Evolutionary conservation across 2,329 filamentous ascomycete genomes (phyloP), one percentile per base, ranked within the genome.

Genomic region (Periglandula ipomoeae): DNA sequence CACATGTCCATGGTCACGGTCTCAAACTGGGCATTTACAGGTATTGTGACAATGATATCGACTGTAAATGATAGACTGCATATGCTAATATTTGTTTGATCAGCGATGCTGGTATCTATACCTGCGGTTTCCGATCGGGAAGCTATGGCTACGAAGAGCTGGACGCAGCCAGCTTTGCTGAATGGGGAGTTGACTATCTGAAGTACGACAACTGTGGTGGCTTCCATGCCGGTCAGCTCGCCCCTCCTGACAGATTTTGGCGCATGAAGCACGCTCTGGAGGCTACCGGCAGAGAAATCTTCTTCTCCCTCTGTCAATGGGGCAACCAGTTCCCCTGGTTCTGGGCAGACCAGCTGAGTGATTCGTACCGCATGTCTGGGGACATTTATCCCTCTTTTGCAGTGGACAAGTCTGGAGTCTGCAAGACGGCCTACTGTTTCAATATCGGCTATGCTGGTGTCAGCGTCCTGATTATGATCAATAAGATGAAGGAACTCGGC

Each of bases 21-120:
- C 57, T 85, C 40, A 84, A 84, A 58, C 64, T 82, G 9, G 81
- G 81, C 1, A 81, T 85, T 50, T 85, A 85, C 57, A 74, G 74
- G n/a, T n/a, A n/a, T n/a, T n/a, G n/a, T n/a, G n/a, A n/a, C n/a
- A n/a, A n/a, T n/a, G n/a, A n/a, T n/a, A n/a, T n/a, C n/a, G n/a
- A n/a, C n/a, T n/a, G n/a, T n/a, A n/a, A n/a, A n/a, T n/a, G n/a
- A n/a, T n/a, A n/a, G n/a, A n/a, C n/a, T n/a, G n/a, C n/a, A n/a
- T n/a, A n/a, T n/a, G n/a, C n/a, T n/a, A n/a, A n/a, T n/a, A n/a
- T n/a, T n/a, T n/a, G n/a, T n/a, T n/a, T n/a, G n/a, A n/a, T n/a
- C n/a, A n/a, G n/a, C n/a, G n/a, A n/a, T n/a, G n/a, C n/a, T n/a
- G n/a, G n/a, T n/a, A n/a, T n/a, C n/a, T n/a, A n/a, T n/a, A n/a